Base-by-base conservation (phyloP, 805 yeast genomes). In the Ogataea corticis region DNA sequence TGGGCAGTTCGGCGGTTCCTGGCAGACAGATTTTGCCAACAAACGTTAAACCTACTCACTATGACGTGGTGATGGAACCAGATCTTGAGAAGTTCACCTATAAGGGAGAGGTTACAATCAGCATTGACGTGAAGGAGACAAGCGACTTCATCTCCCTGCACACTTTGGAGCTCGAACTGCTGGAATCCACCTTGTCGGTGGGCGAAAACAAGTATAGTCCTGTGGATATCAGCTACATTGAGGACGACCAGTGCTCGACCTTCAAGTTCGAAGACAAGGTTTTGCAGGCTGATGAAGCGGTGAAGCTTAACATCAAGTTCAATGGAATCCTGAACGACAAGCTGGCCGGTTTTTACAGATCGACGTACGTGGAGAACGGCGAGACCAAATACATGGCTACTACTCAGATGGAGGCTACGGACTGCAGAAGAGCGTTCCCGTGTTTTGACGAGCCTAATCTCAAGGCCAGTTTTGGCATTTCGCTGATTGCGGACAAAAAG, bases 1-100 rank as follows among this genome's bases (percentile, higher is more conserved):
- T 44, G 48, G 31, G 37, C 14, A 23, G 36, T 15, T 31, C 44
- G 15, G 6, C 50, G 36, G 53, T 45, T 21, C 58, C 62, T 16
- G 50, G 52, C 18, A 61, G 67, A 50, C 66, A 63, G 48, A 54
- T 65, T n/a, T 52, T 67, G 28, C 72, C 71, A 32, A 52, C 57
- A 3, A 74, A 80, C 49, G 88, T 91, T 52, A 78, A 76, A 53
- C 97, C 99, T 27, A 58, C 69, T 33, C 90, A 87, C 66, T 92
- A 92, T 65, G 79, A 82, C 46, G 64, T 92, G 36, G 71, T 80
- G 7, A 67, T 82, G 33, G 63, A 61, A 43, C 66, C 68, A 7
- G 29, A 50, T 11, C 52, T 66, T 35, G 67, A 63, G 13, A 69
- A 71, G 29, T 76, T 76, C 59, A 64, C 72, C 17, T 82, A 73